phyloP scores from a whole-genome alignment of 805 yeast genomes.

The Cyberlindnera saturnus region DNA sequence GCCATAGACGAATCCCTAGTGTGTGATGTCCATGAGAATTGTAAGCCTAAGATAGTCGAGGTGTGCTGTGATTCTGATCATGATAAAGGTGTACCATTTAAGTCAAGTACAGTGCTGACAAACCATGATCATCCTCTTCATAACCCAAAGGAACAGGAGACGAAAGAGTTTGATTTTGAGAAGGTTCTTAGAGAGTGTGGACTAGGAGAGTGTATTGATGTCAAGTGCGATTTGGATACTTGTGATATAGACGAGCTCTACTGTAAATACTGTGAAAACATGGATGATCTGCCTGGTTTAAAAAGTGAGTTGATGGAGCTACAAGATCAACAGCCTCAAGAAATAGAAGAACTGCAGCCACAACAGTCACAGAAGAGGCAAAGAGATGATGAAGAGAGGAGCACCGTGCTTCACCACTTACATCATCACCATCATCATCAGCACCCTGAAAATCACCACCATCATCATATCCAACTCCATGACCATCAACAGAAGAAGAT shows the following conservation, averaged over 20 bases:
- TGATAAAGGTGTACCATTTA: slow-evolving; percentile 3
- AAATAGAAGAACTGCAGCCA: too few species aligned
- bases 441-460: slow-evolving; percentile 29
- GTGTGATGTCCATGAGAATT: slow-evolving; percentile 24
- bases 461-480: slow-evolving; percentile 32
- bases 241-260: slow-evolving; percentile 29
- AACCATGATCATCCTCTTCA: slow-evolving; percentile 1
- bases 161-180: slow-evolving; percentile 6
- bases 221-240: slow-evolving; percentile 24
- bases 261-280: slow-evolving; percentile 26
- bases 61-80: slow-evolving; percentile 36
- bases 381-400: slow-evolving; percentile 15
- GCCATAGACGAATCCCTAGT: too few species aligned
- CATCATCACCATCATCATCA: slow-evolving; percentile 20
- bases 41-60: slow-evolving; percentile 34
- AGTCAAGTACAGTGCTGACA: neutral
- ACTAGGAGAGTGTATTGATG: slow-evolving; percentile 21
- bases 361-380: slow-evolving; percentile 7
- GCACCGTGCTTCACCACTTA: slow-evolving; percentile 13
- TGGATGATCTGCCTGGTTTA: slow-evolving; percentile 9
- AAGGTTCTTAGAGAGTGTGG: slow-evolving; percentile 15
- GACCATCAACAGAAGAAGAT: slow-evolving; percentile 26
- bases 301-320: slow-evolving; percentile 1
- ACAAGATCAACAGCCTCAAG: slow-evolving; percentile 1
- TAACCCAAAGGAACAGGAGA: neutral